Conservation (phyloP, 129 eudicot species). For the Flaveria ramosissima region DNA sequence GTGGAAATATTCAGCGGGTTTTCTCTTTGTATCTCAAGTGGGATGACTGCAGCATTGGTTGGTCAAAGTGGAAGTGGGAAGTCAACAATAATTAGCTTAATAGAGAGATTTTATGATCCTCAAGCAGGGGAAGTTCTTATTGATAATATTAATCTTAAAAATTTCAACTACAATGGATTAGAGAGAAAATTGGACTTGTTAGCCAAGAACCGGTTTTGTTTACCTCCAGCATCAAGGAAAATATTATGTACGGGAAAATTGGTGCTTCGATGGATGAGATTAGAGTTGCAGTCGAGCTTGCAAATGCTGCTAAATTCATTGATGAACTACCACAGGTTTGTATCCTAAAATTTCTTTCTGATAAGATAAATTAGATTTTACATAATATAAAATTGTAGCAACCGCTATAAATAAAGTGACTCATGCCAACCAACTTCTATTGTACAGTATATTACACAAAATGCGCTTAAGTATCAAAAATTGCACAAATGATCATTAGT, state of each 20-base stretch:
- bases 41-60: conserved; percentile 74
- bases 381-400: too few relatives aligned
- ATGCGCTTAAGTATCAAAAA: too few relatives aligned
- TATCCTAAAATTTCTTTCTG: not conserved
- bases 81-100: conserved; percentile 66
- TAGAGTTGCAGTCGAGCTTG: conserved; percentile 20
- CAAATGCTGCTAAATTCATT: conserved; percentile 76
- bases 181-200: conserved; percentile 75
- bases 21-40: conserved; percentile 59
- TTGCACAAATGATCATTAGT: too few relatives aligned
- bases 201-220: conserved; percentile 84
- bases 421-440: too few relatives aligned
- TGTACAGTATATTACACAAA: too few relatives aligned
- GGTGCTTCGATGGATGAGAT: conserved; percentile 44
- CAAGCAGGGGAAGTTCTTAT: conserved; percentile 40
- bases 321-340: conserved; percentile 69
- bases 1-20: conserved; percentile 67
- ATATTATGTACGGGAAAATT: conserved; percentile 69
- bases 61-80: conserved; percentile 89
- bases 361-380: too few relatives aligned
- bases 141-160: conserved; percentile 63
- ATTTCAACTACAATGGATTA: conserved; percentile 73
- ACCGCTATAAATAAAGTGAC: too few relatives aligned
- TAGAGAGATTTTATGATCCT: conserved; percentile 86
- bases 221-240: conserved; percentile 71